These are phyloP conservation scores for Clavispora fructus DNA, from an alignment of 805 yeast genomes.

Conservation along the genomic window DNA sequence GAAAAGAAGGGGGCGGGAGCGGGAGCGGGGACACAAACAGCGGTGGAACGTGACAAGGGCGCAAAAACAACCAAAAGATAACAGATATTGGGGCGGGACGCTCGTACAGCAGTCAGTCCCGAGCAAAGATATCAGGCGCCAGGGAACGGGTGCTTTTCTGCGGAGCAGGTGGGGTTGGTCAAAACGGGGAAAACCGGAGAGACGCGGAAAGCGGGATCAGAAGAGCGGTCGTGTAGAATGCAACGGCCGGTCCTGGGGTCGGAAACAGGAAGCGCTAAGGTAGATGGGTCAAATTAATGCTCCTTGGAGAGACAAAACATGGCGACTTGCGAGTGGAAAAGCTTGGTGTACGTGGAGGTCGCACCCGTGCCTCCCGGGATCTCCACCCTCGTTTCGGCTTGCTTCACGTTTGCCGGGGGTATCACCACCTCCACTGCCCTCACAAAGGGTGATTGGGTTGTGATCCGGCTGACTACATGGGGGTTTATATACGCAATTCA, in stretches of 20 bases:
- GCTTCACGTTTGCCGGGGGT: too few relatives aligned
- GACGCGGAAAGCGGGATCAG: background rate
- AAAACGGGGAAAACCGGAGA: background rate
- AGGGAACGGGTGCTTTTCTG: background rate
- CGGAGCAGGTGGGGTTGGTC: background rate
- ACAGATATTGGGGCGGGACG: background rate
- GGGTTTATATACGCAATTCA: too few relatives aligned
- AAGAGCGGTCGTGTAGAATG: background rate
- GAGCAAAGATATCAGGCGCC: background rate
- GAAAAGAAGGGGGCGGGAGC: background rate
- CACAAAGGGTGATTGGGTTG: too few relatives aligned
- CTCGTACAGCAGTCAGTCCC: background rate
- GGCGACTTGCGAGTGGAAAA: background rate
- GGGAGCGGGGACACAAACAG: background rate
- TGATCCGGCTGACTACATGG: too few relatives aligned
- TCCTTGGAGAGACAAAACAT: background rate
- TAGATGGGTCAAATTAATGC: background rate
- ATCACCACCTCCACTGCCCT: too few relatives aligned
- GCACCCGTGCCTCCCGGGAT: background rate
- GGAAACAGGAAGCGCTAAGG: background rate
- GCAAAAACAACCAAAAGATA: background rate
- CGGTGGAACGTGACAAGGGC: background rate
- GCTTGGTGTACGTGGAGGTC: background rate
- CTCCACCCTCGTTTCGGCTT: background rate
- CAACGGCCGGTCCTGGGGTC: background rate